Evolutionary conservation across 495 filamentous ascomycete genomes (phyloP).

Genomic region (Aspergillus bertholletiae): DNA sequence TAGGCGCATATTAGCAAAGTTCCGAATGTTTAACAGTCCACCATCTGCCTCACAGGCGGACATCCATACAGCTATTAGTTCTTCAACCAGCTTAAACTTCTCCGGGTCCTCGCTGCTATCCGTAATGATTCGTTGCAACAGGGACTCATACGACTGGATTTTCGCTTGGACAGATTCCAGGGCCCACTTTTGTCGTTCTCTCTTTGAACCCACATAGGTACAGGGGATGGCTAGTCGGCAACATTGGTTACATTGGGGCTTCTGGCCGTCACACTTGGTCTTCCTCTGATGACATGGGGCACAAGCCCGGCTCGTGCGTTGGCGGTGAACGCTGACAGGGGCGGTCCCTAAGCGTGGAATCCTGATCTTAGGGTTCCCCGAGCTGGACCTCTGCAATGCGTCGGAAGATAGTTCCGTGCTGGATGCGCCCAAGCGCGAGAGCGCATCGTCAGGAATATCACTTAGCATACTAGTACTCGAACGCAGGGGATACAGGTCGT

Average conservation of each 20-base stretch:
- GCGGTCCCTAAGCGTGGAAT: background rate
- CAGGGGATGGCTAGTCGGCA: slow-evolving; percentile 5
- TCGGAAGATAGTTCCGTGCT: background rate
- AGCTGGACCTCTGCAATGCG: background rate
- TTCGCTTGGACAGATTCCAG: slow-evolving; percentile 3
- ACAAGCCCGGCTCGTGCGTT: slow-evolving; percentile 33
- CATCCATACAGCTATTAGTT: slow-evolving; percentile 8
- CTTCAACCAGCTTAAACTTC: slow-evolving; percentile 3
- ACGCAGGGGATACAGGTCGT: too few relatives aligned
- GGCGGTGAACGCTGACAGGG: background rate
- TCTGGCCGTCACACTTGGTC: slow-evolving; percentile 36
- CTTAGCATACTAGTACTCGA: too few relatives aligned
- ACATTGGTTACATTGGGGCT: slow-evolving; percentile 21
- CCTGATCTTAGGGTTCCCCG: background rate
- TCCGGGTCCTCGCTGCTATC: background rate
- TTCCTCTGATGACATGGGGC: slow-evolving; percentile 36
- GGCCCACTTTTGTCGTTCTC: slow-evolving; percentile 8
- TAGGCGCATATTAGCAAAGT: background rate
- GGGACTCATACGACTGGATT: slow-evolving; percentile 10
- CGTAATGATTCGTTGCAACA: slow-evolving; percentile 12
- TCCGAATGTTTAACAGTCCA: background rate
- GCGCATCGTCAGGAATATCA: too few relatives aligned
- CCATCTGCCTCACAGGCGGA: background rate
- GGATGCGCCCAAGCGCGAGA: background rate
- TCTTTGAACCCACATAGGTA: slow-evolving; percentile 12